Evolutionary conservation across 768 basidiomycete species (phyloP), one percentile per base, ranked within the genome.

Genomic region (Paxillus involutus): DNA sequence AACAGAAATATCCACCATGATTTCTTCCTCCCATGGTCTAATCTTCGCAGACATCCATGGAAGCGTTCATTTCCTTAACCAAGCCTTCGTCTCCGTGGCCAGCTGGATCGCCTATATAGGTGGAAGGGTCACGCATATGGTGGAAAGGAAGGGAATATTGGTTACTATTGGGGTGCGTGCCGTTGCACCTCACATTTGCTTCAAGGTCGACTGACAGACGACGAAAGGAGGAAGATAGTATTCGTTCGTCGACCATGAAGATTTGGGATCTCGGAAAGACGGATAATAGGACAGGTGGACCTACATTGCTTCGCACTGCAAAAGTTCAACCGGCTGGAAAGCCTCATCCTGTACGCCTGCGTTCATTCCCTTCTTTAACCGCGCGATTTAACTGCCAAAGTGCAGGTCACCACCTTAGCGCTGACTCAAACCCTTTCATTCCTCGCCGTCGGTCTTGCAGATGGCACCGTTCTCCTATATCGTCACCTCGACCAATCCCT

Each of bases 401-500:
- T 42, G 19, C 46, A 90, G 83, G 84, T 95, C 11, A 85, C 91
- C 2, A 82, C 88, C 2, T 75, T 97, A 40, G 91, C 94, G 0
- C 74, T 94, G 19, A 89, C 95, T 0, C 73, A 83, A 6, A 80
- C 81, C 16, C 77, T 97, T 4, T 83, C 90, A 0, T 91, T 94
- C 68, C 83, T 99, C 24, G 88, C 95, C 6, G 82, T 98, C 39
- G 97, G 95, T 13, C 81, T 98, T n/a, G 94, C 86, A 6, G 95
- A 98, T 64, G 97, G 97, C 24, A 91, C 91, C 0, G 95, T 97
- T 14, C 78, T 98, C 9, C 77, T 97, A 14, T 96, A 92, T 67
- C 85, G 92, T 7, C 92, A 98, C 64, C 77, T 98, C 17, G 88
- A 95, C 67, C 94, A 98, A 66, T 94, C 94, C 1, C 77, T 96